Base-by-base conservation (phyloP, 352 stramenopile genomes). In the Pythium dissimile region DNA sequence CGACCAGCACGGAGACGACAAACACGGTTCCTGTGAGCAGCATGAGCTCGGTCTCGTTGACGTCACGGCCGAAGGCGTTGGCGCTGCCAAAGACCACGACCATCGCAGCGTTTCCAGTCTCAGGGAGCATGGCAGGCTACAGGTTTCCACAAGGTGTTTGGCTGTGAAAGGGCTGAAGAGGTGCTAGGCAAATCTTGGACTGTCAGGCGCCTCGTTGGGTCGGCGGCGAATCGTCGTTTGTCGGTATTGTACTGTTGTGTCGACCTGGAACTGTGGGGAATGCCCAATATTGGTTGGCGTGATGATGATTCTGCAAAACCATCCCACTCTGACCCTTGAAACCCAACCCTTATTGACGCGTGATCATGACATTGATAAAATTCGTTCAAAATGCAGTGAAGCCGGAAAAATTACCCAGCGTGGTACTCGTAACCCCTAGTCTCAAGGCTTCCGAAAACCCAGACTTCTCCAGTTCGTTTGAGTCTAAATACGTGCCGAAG, bases 21-120 rank as follows among this genome's bases (percentile, higher is more conserved):
- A 89, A 89, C 32, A 89, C 74, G 6, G 80, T 89, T 9, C 73
- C 73, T 3, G 77, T 64, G 39, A 89, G 66, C 45, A 87, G 52
- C 62, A 88, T 72, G 75, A 86, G 85, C 59, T 89, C 77, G 38
- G 60, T 69, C 59, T 89, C 80, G 68, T 68, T 83, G 52, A 89
- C 64, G 66, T 88, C 80, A 51, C 67, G 77, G 24, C 80, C 80
- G 51, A 89, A 89, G 13, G 75, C 77, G 65, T 88, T 89, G 31
- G 75, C 80, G 63, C 75, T 87, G 53, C 80, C 77, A 41, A 86
- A 89, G 9, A 86, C 66, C 52, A 88, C 73, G 32, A 88, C 80
- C 77, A 89, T 89, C 46, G 44, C 53, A 43, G 53, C 53, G 43
- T 61, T 52, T 1, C 53, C 31, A 8, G 53, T 53, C 32, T 61